Base-by-base conservation (phyloP, 2,329 filamentous ascomycete genomes). In the Acephala macrosclerotiorum region DNA sequence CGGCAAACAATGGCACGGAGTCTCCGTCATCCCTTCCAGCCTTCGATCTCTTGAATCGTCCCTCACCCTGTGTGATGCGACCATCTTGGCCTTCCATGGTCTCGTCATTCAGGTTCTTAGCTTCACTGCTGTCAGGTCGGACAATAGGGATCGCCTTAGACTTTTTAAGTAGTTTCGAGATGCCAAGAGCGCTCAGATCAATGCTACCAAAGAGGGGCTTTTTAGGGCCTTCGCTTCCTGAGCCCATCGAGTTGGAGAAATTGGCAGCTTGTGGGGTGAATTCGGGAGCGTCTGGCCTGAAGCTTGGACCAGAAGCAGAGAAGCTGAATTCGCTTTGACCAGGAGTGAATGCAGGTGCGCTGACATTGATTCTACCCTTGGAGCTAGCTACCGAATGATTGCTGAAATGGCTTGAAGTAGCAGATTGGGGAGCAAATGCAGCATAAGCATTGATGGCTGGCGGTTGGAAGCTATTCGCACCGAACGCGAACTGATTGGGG, bases 81-180 rank as follows among this genome's bases (percentile, higher is more conserved):
- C 89, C 89, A 67, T 89, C 84, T 2, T 85, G 82, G 66, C 88
- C 87, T 65, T 91, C 84, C 11, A 78, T 74, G 18, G 77, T 78
- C 22, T 80, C 75, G 61, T 74, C 75, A 36, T 76, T 77, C 33
- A 75, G 75, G 58, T 78, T 75, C 1, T 77, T 78, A 16, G 49
- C 18, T 33, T 26, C 16, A 53, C 69, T 79, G 72, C 82, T 88
- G 64, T 88, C 83, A 0, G 92, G 91, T 45, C 84, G 84, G 11
- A 95, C 80, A 68, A 97, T 96, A 0, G 94, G 91, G 62, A 97
- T 86, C 11, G 93, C 93, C 79, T 96, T 97, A 4, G 90, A 92
- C 72, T 88, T 89, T 79, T 91, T 93, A 0, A 80, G 77, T 7
- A 89, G 85, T 73, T 91, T 91, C 33, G 87, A 80, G 58, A 88